Percentiles rank a stretch among this genome's conserved stretches.
Conservation (phyloP, 2,329 filamentous ascomycete species). For the Triangularia verruculosa region DNA sequence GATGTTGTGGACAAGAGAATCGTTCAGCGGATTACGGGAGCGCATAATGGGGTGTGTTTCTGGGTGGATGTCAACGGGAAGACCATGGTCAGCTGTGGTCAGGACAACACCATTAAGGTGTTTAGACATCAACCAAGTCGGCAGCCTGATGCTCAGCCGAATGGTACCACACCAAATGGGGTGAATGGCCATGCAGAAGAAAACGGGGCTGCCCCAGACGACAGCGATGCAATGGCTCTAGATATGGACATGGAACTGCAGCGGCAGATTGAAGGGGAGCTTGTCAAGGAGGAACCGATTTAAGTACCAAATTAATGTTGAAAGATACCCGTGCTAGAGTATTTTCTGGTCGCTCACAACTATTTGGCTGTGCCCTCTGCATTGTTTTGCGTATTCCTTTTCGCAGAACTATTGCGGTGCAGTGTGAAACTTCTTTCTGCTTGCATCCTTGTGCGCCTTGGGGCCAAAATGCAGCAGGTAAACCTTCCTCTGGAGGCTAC, state of each 20-base stretch:
- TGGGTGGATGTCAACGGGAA: constrained; percentile 61
- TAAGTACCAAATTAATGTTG: constrained; percentile 4
- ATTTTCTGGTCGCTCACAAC: background rate
- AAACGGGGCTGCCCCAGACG: constrained; percentile 18
- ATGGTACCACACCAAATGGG: constrained; percentile 4
- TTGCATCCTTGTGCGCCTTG: background rate
- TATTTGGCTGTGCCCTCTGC: background rate
- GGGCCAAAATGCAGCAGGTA: background rate
- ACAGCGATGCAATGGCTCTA: constrained; percentile 1
- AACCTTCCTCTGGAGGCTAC: background rate
- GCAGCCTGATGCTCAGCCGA: constrained; percentile 10
- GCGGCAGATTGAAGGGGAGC: constrained; percentile 32
- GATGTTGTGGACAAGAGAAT: constrained; percentile 83
- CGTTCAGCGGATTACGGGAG: constrained; percentile 61
- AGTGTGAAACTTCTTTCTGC: background rate
- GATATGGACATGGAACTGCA: constrained; percentile 43
- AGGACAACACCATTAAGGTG: constrained; percentile 52
- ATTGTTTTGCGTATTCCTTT: background rate
- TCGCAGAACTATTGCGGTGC: background rate
- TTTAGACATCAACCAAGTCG: constrained; percentile 37
- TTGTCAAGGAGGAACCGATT: constrained; percentile 38
- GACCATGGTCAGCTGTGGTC: constrained; percentile 56
- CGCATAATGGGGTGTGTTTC: constrained; percentile 58
- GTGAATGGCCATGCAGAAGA: constrained; percentile 22
- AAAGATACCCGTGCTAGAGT: background rate